Base-by-base conservation (phyloP, 495 filamentous ascomycete genomes). In the Xylaria curta region DNA sequence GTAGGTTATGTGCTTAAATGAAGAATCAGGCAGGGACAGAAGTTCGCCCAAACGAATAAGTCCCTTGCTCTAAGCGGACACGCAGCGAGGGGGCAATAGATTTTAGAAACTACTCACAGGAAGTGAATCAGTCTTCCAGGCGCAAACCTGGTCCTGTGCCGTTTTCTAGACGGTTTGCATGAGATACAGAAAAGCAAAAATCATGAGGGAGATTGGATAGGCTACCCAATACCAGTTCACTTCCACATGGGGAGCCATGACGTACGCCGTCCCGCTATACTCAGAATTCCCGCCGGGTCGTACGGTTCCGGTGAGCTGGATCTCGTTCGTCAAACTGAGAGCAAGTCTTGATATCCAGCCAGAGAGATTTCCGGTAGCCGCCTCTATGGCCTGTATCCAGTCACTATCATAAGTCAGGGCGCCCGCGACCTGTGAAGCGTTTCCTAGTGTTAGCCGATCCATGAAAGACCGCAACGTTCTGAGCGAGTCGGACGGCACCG, bases 171-270 rank as follows among this genome's bases (percentile, higher is more conserved):
- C 75, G 59, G 81, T 81, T 68, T 80, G 74, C 44, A 76, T 70
- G 28, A 83, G 76, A 63, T 78, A 82, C 44, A 75, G 75, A 60
- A 82, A 75, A 36, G 78, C 78, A 10, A 81, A 24, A 17, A 80
- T 33, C 68, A 81, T 79, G 26, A 83, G 74, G 13, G 74, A 70
- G 31, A 78, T 72, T n/a, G 81, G 81, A 56, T 82, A 83, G 10
- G 80, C 64, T 53, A 81, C 67, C 81, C 81, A 83, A 47, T 63
- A 73, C 81, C 78, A 83, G 64, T 77, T 75, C n/a, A 83, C 80
- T 26, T 66, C 68, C 26, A 82, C 74, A 58, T 78, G 78, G 7
- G 79, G 76, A 24, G 74, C 75, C 56, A 79, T 69, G 44, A 77
- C 73, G 28, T 74, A 74, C 6, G 81, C 79, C 5, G 62, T 73